Evolutionary conservation across 2,329 filamentous ascomycete species (phyloP).

Genomic region (Fusarium protoensiforme): DNA sequence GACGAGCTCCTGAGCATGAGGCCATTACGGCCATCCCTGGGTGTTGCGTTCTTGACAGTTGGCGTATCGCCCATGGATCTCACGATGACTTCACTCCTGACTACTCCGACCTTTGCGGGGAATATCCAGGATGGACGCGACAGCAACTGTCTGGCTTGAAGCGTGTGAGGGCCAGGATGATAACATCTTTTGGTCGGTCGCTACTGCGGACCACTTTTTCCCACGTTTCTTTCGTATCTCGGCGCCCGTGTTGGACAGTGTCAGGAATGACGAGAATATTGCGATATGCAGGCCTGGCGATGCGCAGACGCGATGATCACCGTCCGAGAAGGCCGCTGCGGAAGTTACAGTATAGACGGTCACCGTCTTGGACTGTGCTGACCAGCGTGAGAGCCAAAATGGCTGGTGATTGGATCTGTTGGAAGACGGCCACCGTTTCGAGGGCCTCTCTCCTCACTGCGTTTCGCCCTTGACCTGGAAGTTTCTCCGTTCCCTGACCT

Average conservation of each 20-base stretch:
- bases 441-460: conserved; percentile 15
- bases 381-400: not conserved
- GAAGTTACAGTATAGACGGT: conserved; percentile 22
- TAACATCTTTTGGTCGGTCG: conserved; percentile 26
- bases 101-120: conserved; percentile 12
- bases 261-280: conserved; percentile 39
- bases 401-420: conserved; percentile 27
- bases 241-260: conserved; percentile 11
- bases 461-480: conserved; percentile 19
- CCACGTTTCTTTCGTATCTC: conserved; percentile 19
- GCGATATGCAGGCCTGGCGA: conserved; percentile 31
- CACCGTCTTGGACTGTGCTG: conserved; percentile 37
- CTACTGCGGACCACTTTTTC: conserved; percentile 37
- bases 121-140: conserved; percentile 14
- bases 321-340: conserved; percentile 13
- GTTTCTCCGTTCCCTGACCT: not conserved
- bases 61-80: conserved; percentile 25
- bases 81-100: conserved; percentile 41
- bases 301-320: conserved; percentile 28
- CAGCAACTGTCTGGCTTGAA: conserved; percentile 10
- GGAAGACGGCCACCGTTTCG: conserved; percentile 37
- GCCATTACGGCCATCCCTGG: conserved; percentile 7
- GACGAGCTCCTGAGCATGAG: conserved; percentile 16
- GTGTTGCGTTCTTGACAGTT: conserved; percentile 13
- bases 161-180: conserved; percentile 15